These are phyloP conservation scores for Begonia loranthoides DNA, from an alignment of 306 rosid genomes.

Conservation along the genomic window DNA sequence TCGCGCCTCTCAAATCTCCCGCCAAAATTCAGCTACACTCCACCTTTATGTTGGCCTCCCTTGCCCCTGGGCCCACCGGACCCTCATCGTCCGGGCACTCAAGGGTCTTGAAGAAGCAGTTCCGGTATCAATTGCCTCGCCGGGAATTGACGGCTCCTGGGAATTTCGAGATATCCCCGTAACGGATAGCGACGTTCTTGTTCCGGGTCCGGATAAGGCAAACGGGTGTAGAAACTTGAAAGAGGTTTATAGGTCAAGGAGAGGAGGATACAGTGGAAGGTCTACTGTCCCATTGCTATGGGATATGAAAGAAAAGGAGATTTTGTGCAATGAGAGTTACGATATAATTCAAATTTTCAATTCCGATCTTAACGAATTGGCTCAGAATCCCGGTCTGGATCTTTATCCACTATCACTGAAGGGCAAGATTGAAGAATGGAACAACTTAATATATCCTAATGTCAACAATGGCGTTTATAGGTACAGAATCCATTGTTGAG, in stretches of 20 bases:
- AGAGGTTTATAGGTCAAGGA: constrained; percentile 47
- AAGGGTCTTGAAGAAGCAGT: constrained; percentile 69
- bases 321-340: constrained; percentile 72
- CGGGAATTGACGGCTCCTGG: constrained; percentile 81
- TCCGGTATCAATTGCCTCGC: constrained; percentile 54
- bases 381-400: constrained; percentile 44
- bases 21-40: constrained; percentile 13
- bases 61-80: constrained; percentile 97
- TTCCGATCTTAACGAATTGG: constrained; percentile 50
- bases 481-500: constrained; percentile 13
- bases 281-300: constrained; percentile 79
- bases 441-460: constrained; percentile 52
- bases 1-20: constrained; percentile 26
- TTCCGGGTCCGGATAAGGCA: constrained; percentile 43
- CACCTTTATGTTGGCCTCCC: constrained; percentile 82
- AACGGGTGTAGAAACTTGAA: constrained; percentile 47
- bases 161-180: constrained; percentile 25
- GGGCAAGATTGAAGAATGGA: constrained; percentile 65
- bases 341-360: constrained; percentile 61
- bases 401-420: constrained; percentile 52
- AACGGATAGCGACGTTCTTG: constrained; percentile 7
- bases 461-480: constrained; percentile 90
- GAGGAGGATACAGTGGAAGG: constrained; percentile 64
- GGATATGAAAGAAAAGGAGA: constrained; percentile 35
- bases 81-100: constrained; percentile 68